Evolutionary conservation across 1,284 basidiomycete species (phyloP), one percentile per base, ranked within the genome.

Genomic region (Austroboletus rostrupii): DNA sequence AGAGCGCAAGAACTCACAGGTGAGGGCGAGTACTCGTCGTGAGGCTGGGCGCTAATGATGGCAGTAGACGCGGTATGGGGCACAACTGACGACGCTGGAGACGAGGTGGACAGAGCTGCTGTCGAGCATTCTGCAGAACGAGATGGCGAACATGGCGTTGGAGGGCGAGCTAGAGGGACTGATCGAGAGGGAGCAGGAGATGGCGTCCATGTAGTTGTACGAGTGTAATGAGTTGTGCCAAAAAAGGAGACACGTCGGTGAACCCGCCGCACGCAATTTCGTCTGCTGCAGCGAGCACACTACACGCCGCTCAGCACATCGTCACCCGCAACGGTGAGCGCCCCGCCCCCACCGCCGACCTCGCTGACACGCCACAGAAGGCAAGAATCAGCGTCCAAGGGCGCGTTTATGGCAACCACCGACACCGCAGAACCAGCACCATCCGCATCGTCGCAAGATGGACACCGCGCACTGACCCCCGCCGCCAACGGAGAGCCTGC

Each of bases 101-200:
- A 87, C 81, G 45, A 78, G 83, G 48, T 96, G 93, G 93, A 92
- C 87, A 11, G 90, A 92, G 66, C 75, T 94, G 37, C 86, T 96
- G 52, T 92, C 90, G 37, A 87, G 80, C 60, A 85, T 92, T 29
- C 70, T 96, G 56, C 91, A 95, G 68, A 87, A 95, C 57, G 91
- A 94, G 73, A 85, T 96, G 74, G 93, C 91, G n/a, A 94, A 92
- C 64, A 76, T 88, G 32, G 88, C 90, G 17, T 70, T 92, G 55
- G 88, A 90, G 60, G 80, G 74, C 9, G 88, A 94, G 61, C 73
- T 92, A 3, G 78, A 78, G 44, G 70, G 74, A 39, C 67, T 88
- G 50, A 75, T 76, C 56, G 72, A 70, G 54, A 74, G 67, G 55
- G 84, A 85, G 63, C 77, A 72, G 5, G 83, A 86, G 58, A 69